These are phyloP conservation scores for Thymus mandschuricus DNA, from an alignment of 257 asterid genomes.

Conservation along the genomic window DNA sequence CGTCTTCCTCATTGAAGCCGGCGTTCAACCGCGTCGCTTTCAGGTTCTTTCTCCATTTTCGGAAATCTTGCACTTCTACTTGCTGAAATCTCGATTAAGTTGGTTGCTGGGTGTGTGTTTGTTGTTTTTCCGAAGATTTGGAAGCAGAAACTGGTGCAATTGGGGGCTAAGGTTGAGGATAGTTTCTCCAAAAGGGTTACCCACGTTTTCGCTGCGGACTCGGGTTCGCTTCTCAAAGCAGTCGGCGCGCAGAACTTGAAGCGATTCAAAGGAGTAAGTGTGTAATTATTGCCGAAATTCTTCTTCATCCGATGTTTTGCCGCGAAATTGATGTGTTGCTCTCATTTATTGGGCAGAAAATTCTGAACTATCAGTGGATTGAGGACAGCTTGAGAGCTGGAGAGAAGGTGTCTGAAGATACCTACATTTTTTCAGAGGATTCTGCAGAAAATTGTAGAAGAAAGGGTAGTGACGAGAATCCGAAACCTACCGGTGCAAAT, in stretches of 20 bases:
- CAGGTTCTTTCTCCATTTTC: constrained; percentile 49
- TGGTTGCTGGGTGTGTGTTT: background rate
- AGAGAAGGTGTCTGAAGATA: constrained; percentile 63
- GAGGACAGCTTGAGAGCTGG: constrained; percentile 85
- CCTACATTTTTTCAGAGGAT: constrained; percentile 51
- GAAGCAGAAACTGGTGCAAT: constrained; percentile 80
- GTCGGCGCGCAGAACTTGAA: constrained; percentile 48
- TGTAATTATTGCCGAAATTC: background rate
- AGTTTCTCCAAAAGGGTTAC: constrained; percentile 55
- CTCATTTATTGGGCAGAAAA: constrained; percentile 35
- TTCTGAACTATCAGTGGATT: constrained; percentile 78
- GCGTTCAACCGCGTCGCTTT: constrained; percentile 72
- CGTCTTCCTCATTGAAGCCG: constrained; percentile 58
- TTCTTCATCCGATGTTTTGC: too few species aligned
- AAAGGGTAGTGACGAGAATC: constrained; percentile 31
- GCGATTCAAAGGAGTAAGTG: constrained; percentile 66
- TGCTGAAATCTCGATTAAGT: constrained; percentile 12
- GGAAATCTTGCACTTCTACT: background rate
- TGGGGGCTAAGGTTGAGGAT: constrained; percentile 74
- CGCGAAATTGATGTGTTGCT: too few species aligned
- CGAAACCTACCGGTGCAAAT: constrained; percentile 34
- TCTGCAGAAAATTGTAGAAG: constrained; percentile 28
- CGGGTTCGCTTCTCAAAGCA: constrained; percentile 47
- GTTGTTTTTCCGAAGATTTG: constrained; percentile 60
- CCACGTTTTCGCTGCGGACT: constrained; percentile 72